Evolutionary conservation across 2,329 filamentous ascomycete species (phyloP).

Genomic region (Monosporascus sp.): DNA sequence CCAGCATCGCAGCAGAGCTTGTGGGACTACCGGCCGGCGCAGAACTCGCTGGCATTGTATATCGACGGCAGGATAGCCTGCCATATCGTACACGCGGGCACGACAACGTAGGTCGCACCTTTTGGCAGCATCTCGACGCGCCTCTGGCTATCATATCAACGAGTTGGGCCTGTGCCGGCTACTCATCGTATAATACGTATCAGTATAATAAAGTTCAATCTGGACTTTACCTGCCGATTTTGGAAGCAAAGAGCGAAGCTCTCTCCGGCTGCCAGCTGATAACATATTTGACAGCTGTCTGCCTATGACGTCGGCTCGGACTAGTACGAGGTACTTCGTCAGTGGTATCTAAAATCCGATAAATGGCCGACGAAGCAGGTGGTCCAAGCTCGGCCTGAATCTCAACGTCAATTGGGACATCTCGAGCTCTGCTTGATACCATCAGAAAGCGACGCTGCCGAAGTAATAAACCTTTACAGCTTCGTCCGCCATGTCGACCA

Average conservation of each 20-base stretch:
- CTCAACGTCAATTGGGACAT: neutral
- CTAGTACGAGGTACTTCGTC: too few species aligned
- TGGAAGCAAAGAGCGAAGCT: neutral
- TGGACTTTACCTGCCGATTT: neutral
- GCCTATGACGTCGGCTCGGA: too few species aligned
- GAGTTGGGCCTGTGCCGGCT: neutral
- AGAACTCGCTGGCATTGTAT: constrained; percentile 31
- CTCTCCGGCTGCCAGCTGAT: neutral
- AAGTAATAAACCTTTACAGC: constrained; percentile 21
- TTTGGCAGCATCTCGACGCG: constrained; percentile 20
- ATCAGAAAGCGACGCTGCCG: constrained; percentile 7
- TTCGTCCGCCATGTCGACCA: constrained; percentile 73
- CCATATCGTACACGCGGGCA: constrained; percentile 14
- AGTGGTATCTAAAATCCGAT: neutral
- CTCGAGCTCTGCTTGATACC: neutral
- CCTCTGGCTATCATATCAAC: constrained; percentile 23
- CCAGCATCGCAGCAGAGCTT: constrained; percentile 37
- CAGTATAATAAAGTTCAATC: neutral
- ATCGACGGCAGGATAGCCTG: constrained; percentile 34
- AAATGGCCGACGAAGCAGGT: neutral
- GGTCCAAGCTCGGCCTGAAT: neutral
- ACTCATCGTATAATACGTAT: neutral
- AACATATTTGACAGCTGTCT: neutral
- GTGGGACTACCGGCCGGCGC: constrained; percentile 17
- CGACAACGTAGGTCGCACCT: constrained; percentile 17